A percentile compares a stretch with the other conserved stretches of the same genome.
Conservation (phyloP, 768 basidiomycete genomes). For the Russula sp. region DNA sequence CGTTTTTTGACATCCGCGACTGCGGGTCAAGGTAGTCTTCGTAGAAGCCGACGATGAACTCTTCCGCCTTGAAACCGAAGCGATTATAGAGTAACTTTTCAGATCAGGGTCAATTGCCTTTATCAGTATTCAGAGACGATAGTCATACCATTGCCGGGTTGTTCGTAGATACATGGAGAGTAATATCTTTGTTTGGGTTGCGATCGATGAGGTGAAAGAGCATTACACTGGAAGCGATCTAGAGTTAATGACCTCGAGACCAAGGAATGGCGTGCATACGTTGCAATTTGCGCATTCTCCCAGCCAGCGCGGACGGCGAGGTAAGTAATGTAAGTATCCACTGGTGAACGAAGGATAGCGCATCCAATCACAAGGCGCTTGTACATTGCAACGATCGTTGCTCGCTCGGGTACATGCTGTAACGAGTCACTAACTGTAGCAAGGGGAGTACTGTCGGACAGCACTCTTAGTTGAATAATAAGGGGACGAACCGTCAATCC, state of each 20-base stretch:
- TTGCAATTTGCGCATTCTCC: slow-evolving; percentile 75
- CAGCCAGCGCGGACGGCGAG: slow-evolving; percentile 73
- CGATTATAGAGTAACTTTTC: slow-evolving; percentile 71
- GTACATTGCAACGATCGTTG: slow-evolving; percentile 71
- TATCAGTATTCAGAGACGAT: neutral
- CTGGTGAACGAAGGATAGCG: slow-evolving; percentile 71
- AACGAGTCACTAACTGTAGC: slow-evolving; percentile 62
- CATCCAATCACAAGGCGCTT: slow-evolving; percentile 66
- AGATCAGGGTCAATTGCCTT: slow-evolving; percentile 14
- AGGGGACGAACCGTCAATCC: slow-evolving; percentile 55
- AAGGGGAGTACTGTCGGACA: slow-evolving; percentile 9
- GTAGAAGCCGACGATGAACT: slow-evolving; percentile 77
- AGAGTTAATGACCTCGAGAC: slow-evolving; percentile 6
- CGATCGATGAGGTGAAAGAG: slow-evolving; percentile 66
- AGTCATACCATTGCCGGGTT: slow-evolving; percentile 67
- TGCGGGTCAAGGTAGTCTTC: slow-evolving; percentile 67
- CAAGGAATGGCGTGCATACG: slow-evolving; percentile 37
- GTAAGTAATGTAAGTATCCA: slow-evolving; percentile 80
- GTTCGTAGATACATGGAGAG: slow-evolving; percentile 75
- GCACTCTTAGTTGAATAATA: neutral
- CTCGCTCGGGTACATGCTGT: slow-evolving; percentile 60
- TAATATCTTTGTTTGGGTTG: slow-evolving; percentile 73
- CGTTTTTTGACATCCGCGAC: slow-evolving; percentile 73
- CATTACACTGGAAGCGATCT: slow-evolving; percentile 50
- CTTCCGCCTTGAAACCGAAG: slow-evolving; percentile 85